A percentile compares a stretch with the other conserved stretches of the same genome.
phyloP scores from a whole-genome alignment of 352 stramenopile genomes.

The Pythium dissotocum region DNA sequence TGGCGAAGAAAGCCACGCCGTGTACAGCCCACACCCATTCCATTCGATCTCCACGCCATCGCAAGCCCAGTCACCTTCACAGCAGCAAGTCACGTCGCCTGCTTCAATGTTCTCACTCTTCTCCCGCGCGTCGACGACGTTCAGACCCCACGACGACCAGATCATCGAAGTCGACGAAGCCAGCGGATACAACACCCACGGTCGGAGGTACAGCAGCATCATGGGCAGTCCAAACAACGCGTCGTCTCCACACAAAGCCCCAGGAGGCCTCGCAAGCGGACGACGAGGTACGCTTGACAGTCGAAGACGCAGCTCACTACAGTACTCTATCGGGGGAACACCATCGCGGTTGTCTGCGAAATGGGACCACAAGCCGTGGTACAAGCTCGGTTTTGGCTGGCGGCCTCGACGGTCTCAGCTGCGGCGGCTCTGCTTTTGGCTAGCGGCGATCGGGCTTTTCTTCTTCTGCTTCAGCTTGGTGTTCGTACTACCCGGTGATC shows the following conservation, averaged over 20 bases:
- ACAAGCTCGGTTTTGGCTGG: constrained; percentile 33
- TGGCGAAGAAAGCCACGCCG: constrained; percentile 6
- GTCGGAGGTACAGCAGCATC: constrained; percentile 17
- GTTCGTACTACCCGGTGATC: constrained; percentile 39
- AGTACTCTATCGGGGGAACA: constrained; percentile 20
- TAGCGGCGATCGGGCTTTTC: constrained; percentile 31
- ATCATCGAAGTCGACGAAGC: constrained; percentile 25
- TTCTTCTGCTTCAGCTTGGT: constrained; percentile 43
- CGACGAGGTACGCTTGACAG: constrained; percentile 9
- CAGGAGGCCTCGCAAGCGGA: neutral
- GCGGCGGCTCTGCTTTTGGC: constrained; percentile 37
- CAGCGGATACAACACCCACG: constrained; percentile 15
- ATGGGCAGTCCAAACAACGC: constrained; percentile 7
- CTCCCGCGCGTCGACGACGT: constrained; percentile 12
- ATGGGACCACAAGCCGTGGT: constrained; percentile 36
- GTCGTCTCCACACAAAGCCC: neutral
- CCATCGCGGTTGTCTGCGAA: constrained; percentile 22
- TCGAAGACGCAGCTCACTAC: constrained; percentile 19
- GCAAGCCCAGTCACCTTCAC: neutral
- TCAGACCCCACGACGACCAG: constrained; percentile 12
- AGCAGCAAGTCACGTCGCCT: constrained; percentile 34
- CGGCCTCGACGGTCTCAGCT: constrained; percentile 23
- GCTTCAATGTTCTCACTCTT: constrained; percentile 17
- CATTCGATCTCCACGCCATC: constrained; percentile 17
- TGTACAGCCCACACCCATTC: constrained; percentile 21